Conservation (phyloP, 345 rosid genomes). For the Aegle marmelos region DNA sequence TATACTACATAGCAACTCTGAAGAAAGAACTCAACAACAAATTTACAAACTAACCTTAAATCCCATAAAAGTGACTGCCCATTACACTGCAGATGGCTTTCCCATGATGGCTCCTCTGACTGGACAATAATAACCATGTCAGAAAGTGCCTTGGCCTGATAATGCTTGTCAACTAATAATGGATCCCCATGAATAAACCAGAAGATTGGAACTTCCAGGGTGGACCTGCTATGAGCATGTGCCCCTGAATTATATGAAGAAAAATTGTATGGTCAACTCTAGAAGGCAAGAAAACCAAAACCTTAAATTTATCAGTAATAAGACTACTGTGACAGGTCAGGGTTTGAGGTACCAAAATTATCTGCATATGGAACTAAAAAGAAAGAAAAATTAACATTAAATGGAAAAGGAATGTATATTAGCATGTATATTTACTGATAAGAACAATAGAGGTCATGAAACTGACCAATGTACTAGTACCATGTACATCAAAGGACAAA, state of each 20-base stretch:
- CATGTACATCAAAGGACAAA: neutral
- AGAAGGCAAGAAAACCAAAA: constrained; percentile 6
- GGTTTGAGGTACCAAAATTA: neutral
- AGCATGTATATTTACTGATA: neutral
- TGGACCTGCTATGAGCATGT: constrained; percentile 88
- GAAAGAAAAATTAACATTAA: neutral
- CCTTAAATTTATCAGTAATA: neutral
- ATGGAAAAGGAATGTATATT: neutral
- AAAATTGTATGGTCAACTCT: constrained; percentile 24
- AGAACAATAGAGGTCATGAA: neutral
- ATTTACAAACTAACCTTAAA: constrained; percentile 53
- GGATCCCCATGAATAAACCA: constrained; percentile 93
- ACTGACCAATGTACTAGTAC: neutral
- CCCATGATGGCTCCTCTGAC: constrained; percentile 92
- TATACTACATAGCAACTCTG: neutral
- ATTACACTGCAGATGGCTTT: constrained; percentile 95
- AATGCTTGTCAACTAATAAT: constrained; percentile 84
- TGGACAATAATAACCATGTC: constrained; percentile 94
- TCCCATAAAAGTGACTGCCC: constrained; percentile 92
- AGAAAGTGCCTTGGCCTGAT: constrained; percentile 93
- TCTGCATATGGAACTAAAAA: neutral
- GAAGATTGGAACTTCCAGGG: constrained; percentile 94
- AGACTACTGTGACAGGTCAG: neutral
- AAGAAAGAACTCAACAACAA: constrained; percentile 4
- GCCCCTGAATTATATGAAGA: constrained; percentile 54